Evolutionary conservation across 306 rosid genomes (phyloP).

Genomic region (Dryas alaskensis): DNA sequence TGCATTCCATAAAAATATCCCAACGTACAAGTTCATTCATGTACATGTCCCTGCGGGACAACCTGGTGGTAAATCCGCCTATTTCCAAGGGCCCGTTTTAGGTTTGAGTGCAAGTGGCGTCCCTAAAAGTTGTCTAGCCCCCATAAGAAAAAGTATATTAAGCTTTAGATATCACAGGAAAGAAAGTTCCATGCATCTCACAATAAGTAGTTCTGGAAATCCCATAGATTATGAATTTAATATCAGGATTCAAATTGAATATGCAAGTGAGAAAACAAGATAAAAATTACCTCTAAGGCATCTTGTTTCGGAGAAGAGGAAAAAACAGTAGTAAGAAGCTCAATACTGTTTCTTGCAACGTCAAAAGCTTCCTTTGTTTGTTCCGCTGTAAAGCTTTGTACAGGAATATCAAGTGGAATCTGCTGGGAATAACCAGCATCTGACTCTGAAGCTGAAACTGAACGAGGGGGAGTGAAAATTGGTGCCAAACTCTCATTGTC

Average conservation of each 20-base stretch:
- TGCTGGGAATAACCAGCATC: conserved; percentile 47
- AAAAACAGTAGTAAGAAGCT: conserved; percentile 81
- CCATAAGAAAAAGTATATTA: not conserved
- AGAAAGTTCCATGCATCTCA: conserved; percentile 1
- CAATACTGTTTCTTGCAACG: conserved; percentile 91
- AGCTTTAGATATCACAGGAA: not conserved
- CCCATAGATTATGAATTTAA: not conserved
- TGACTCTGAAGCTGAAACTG: conserved; percentile 52
- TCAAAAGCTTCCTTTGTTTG: conserved; percentile 92
- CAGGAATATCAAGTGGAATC: conserved; percentile 51
- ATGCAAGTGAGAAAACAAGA: conserved; percentile 7
- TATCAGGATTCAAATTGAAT: not conserved
- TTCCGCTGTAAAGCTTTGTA: conserved; percentile 61
- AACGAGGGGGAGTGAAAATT: conserved; percentile 81
- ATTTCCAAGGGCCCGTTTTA: not conserved
- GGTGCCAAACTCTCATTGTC: conserved; percentile 98
- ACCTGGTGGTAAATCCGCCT: not conserved
- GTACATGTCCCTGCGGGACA: not conserved
- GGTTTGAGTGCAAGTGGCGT: not conserved
- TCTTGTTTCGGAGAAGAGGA: conserved; percentile 93
- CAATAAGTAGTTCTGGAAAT: not conserved
- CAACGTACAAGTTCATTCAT: no score
- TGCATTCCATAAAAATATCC: no score
- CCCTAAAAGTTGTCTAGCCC: not conserved
- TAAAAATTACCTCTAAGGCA: conserved; percentile 58